Conservation (phyloP, 2,329 filamentous ascomycete genomes). For the Hypoxylon sp. region DNA sequence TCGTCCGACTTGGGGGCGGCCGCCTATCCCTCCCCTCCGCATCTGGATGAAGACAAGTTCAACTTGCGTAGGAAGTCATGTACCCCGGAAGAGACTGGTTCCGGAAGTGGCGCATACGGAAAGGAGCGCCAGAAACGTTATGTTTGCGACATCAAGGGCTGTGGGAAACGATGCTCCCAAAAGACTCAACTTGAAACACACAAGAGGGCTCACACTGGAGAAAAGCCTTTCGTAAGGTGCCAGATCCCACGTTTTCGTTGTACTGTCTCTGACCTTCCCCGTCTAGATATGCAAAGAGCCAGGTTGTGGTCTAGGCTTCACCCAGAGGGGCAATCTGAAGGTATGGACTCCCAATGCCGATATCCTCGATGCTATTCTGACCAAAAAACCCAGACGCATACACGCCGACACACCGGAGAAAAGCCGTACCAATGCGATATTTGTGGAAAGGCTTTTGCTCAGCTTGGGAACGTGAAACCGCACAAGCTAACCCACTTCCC, state of each 20-base stretch:
- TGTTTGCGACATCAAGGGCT: conserved; percentile 79
- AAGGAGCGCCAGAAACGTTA: conserved; percentile 71
- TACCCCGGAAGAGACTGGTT: conserved; percentile 32
- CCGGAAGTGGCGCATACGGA: conserved; percentile 32
- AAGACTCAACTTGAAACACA: conserved; percentile 96
- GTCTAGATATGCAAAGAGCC: conserved; percentile 45
- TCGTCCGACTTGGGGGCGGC: conserved; percentile 49
- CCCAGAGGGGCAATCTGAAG: conserved; percentile 93
- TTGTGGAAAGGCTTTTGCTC: conserved; percentile 39
- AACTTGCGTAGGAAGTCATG: conserved; percentile 42
- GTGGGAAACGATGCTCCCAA: conserved; percentile 87
- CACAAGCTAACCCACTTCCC: conserved; percentile 52
- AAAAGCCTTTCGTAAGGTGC: conserved; percentile 85
- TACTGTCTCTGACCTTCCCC: conserved; percentile 3
- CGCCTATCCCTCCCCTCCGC: conserved; percentile 53
- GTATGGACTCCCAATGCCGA: conserved; percentile 59
- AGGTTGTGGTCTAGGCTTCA: conserved; percentile 79
- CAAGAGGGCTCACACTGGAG: conserved; percentile 87
- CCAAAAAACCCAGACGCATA: conserved; percentile 27
- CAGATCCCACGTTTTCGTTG: not conserved
- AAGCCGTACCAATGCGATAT: conserved; percentile 38
- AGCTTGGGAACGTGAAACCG: conserved; percentile 43
- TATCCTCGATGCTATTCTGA: conserved; percentile 15
- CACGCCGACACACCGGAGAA: conserved; percentile 39
- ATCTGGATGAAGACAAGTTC: conserved; percentile 48